Percentiles rank a stretch among this genome's conserved stretches.
Conservation (phyloP, 2,329 filamentous ascomycete species). For the Monilinia polystroma region DNA sequence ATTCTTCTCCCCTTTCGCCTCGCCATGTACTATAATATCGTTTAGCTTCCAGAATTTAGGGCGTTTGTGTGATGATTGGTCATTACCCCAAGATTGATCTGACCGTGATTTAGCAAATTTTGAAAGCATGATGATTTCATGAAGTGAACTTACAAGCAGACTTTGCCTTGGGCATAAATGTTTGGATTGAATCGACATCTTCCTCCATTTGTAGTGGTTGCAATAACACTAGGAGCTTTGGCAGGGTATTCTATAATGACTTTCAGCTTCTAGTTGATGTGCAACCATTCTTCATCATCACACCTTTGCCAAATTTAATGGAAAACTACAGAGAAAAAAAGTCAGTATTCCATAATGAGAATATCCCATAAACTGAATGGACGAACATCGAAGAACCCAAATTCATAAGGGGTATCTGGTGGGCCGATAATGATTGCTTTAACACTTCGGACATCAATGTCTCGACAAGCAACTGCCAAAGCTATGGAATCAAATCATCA, state of each 20-base stretch:
- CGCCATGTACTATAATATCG: slow-evolving; percentile 75
- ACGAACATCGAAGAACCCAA: slow-evolving; percentile 90
- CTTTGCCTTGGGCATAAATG: slow-evolving; percentile 87
- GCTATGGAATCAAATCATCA: slow-evolving; percentile 50
- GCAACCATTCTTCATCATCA: slow-evolving; percentile 3
- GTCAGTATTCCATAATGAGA: slow-evolving; percentile 36
- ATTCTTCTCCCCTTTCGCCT: slow-evolving; percentile 85
- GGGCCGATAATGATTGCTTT: slow-evolving; percentile 88
- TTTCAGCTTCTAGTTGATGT: slow-evolving; percentile 22
- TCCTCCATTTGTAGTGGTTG: slow-evolving; percentile 84
- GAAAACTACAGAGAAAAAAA: slow-evolving; percentile 56
- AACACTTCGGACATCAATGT: slow-evolving; percentile 85
- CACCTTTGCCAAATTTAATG: slow-evolving; percentile 75
- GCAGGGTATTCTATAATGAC: slow-evolving; percentile 71
- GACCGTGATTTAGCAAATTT: slow-evolving; percentile 30
- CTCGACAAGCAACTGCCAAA: slow-evolving; percentile 81
- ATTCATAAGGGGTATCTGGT: slow-evolving; percentile 93
- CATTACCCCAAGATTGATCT: slow-evolving; percentile 82
- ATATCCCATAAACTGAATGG: neutral
- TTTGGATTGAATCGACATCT: slow-evolving; percentile 93
- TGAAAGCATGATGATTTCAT: neutral
- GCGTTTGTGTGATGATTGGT: slow-evolving; percentile 1
- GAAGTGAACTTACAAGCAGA: slow-evolving; percentile 72
- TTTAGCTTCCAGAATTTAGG: slow-evolving; percentile 22
- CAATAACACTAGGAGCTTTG: slow-evolving; percentile 60